Percentiles rank a stretch among this genome's conserved stretches.
These are phyloP conservation scores for Forsythia viridissima DNA, from an alignment of 257 asterid species.

Conservation along the genomic window DNA sequence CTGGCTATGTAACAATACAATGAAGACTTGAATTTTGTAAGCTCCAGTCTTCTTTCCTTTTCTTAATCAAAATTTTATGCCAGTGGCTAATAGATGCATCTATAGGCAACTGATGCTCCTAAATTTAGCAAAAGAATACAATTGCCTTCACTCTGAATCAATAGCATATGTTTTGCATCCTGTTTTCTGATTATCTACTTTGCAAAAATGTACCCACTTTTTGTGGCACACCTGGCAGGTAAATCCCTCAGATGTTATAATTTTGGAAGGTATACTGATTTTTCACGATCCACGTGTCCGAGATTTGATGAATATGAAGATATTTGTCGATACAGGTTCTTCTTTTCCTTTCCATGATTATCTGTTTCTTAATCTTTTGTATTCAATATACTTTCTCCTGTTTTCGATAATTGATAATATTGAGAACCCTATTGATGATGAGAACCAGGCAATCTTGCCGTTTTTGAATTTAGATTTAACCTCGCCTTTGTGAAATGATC, in stretches of 20 bases:
- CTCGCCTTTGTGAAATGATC: not conserved
- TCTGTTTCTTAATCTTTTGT: not conserved
- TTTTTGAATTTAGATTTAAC: not conserved
- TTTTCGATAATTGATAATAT: not conserved
- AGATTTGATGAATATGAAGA: constrained; percentile 90
- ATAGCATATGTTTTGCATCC: not conserved
- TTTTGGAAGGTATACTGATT: constrained; percentile 95
- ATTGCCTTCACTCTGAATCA: not conserved
- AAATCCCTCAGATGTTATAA: constrained; percentile 96
- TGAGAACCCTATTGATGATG: not conserved
- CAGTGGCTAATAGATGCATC: not conserved
- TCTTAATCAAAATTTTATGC: not conserved
- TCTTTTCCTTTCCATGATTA: constrained; percentile 25
- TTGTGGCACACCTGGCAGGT: constrained; percentile 52
- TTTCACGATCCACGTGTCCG: constrained; percentile 93
- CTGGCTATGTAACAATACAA: not conserved
- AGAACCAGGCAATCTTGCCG: not conserved
- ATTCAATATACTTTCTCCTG: not conserved
- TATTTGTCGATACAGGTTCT: constrained; percentile 97
- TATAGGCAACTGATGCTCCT: not conserved
- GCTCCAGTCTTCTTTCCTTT: not conserved
- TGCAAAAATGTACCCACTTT: not conserved
- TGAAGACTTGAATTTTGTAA: not conserved
- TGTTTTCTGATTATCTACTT: not conserved
- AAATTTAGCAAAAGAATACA: not conserved